Evolutionary conservation across 371 early-diverging fungal genomes (phyloP), one percentile per base, ranked within the genome.

Genomic region (Apophysomyces sp.): DNA sequence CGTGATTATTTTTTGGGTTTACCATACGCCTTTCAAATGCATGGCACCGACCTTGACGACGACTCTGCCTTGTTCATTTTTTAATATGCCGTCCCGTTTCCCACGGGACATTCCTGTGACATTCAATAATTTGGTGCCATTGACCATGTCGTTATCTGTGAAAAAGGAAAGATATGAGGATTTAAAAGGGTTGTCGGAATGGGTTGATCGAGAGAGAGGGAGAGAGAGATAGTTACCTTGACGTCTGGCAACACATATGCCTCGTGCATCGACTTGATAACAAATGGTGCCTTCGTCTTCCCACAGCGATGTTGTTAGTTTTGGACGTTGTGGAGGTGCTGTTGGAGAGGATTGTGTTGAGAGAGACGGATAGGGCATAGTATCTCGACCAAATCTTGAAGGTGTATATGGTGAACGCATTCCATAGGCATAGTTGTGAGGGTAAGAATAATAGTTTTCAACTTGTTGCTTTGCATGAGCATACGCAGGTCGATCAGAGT

Each of bases 1-100:
- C n/a, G n/a, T n/a, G n/a, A n/a, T 40, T 18, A 30, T 65, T 75
- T 67, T 71, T 41, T 18, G 11, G 52, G 18, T 75, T 67, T 73
- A 78, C 91, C 92, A 91, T 39, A 91, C 92, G 13, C 92, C 92
- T 68, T 91, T 91, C 36, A 91, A 77, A 63, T 87, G 86, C 90
- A 91, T 90, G 2, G 90, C 84, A 27, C 92, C 92, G 0, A 85
- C 86, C 65, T 91, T 91, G 60, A 90, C 85, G 8, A 91, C 92
- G 13, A 81, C 77, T 52, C 92, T 75, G 26, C 86, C 90, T 66
- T 86, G 84, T 62, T 90, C 92, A 58, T 88, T 86, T 70, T 91
- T 91, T 37, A 91, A 74, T 62, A 90, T 89, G 15, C 88, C 88
- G 58, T 91, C 92, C 24, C 92, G 79, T 71, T 89, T 89, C 59